Evolutionary conservation across 2,329 filamentous ascomycete genomes (phyloP).

Genomic region (Dactylonectria estremocensis): DNA sequence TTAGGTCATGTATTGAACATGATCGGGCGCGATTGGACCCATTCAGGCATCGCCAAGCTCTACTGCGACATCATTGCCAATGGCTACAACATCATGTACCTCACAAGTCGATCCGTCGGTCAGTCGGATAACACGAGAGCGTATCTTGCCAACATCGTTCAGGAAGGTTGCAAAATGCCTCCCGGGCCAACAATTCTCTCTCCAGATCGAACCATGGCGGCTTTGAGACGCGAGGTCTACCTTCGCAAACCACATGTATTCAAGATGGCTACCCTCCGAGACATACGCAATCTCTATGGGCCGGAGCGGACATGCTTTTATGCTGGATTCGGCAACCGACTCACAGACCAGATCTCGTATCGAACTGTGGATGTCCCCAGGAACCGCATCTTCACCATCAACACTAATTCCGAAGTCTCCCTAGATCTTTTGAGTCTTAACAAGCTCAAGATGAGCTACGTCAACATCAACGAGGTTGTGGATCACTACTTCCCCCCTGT

Average conservation of each 20-base stretch:
- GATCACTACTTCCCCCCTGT: constrained; percentile 98
- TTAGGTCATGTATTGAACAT: constrained; percentile 95
- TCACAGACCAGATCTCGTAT: constrained; percentile 97
- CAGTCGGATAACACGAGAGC: constrained; percentile 92
- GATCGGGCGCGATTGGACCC: constrained; percentile 98
- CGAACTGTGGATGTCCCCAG: constrained; percentile 95
- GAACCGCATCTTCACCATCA: constrained; percentile 97
- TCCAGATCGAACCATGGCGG: constrained; percentile 95
- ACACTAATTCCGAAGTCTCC: constrained; percentile 95
- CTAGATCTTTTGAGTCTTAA: constrained; percentile 92
- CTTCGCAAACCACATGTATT: constrained; percentile 97
- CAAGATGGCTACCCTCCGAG: constrained; percentile 98
- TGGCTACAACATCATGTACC: constrained; percentile 98
- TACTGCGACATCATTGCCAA: constrained; percentile 97
- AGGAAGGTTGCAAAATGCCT: constrained; percentile 89
- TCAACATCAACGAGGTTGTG: constrained; percentile 96
- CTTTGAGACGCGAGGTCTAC: constrained; percentile 92
- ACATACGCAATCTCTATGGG: constrained; percentile 91
- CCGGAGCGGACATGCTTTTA: constrained; percentile 88
- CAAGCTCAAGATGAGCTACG: constrained; percentile 96
- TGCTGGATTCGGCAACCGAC: constrained; percentile 94
- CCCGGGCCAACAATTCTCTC: constrained; percentile 95
- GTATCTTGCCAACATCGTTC: constrained; percentile 90
- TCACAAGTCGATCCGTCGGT: constrained; percentile 94
- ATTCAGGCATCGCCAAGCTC: constrained; percentile 94